Base-by-base conservation (phyloP, 208 protist species). In the Trypanosoma cruzi region DNA sequence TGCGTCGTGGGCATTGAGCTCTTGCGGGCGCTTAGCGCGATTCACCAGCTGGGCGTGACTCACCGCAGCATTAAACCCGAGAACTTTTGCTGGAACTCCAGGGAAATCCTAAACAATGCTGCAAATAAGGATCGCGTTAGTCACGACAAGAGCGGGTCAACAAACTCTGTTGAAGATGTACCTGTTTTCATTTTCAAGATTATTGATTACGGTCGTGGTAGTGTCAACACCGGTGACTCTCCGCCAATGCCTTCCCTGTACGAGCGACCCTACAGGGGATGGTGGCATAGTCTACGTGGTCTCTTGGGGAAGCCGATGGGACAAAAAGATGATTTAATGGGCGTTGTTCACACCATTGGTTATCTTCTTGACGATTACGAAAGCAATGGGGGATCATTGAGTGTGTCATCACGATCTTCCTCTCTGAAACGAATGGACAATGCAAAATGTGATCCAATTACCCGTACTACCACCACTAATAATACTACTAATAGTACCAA, bases 321-420 rank as follows among this genome's bases (percentile, higher is more conserved):
- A 13, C 70, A 77, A 44, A 81, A 81, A 40, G 68, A 77, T 69
- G 76, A 81, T 44, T 54, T 77, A n/a, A 81, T 81, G 76, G 63
- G 76, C 8, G 63, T 77, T 54, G 60, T 68, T 8, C 76, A 81
- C 46, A 65, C 59, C 22, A 62, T 81, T 24, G 71, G 76, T 32
- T 77, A 74, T 74, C 64, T 81, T 58, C 32, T 81, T 18, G 76
- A 81, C 57, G 76, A 81, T 32, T 69, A 79, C 49, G 40, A 11
- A 3, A 36, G 48, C 1, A 40, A 60, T 62, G 24, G n/a, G n/a
- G 29, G 10, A 11, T n/a, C 20, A 5, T 68, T 53, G 13, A 52
- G 36, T 61, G 18, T 14, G 6, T 68, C 64, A n/a, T 68, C 64
- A 28, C 52, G 14, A 22, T 48, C 22, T 24, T 42, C 49, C 2